Evolutionary conservation across 164 flowering plant genomes (phyloP).

Genomic region (Magnolia kwangsiensis): DNA sequence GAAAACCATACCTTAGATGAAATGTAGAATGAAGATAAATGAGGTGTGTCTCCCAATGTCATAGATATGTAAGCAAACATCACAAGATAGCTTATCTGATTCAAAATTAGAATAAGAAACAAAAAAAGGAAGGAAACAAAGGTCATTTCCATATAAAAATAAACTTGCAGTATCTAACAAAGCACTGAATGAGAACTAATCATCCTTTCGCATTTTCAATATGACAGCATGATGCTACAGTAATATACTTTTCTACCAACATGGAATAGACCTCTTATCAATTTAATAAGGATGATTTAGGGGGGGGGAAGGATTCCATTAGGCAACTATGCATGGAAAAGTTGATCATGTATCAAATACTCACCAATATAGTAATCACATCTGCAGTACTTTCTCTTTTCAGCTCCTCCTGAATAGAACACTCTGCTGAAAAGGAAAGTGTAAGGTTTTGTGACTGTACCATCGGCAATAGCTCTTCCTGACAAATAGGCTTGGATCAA

Average conservation of each 20-base stretch:
- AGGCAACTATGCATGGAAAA: not conserved
- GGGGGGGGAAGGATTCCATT: not conserved
- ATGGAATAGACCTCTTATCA: not conserved
- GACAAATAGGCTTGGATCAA: slow-evolving; percentile 26
- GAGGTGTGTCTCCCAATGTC: slow-evolving; percentile 80
- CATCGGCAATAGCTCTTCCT: slow-evolving; percentile 83
- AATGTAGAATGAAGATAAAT: slow-evolving; percentile 59
- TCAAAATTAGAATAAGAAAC: not conserved
- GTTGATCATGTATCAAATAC: slow-evolving; percentile 3
- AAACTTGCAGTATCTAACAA: not conserved
- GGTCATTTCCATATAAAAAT: slow-evolving; percentile 1
- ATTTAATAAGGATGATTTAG: not conserved
- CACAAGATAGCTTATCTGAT: slow-evolving; percentile 96
- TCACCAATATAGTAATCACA: slow-evolving; percentile 83
- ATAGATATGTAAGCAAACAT: slow-evolving; percentile 98
- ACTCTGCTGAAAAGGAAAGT: slow-evolving; percentile 96
- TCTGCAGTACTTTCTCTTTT: slow-evolving; percentile 99
- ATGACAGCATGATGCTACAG: not conserved
- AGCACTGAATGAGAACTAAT: not conserved
- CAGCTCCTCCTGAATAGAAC: slow-evolving; percentile 89
- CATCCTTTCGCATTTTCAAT: not conserved
- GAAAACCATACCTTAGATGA: slow-evolving; percentile 76
- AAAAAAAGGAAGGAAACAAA: not conserved
- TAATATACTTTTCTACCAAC: not conserved
- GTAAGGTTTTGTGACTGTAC: slow-evolving; percentile 70